Percentiles rank a stretch among this genome's conserved stretches.
Evolutionary conservation across 2,329 filamentous ascomycete species (phyloP).

Genomic region (Colletotrichum lupini): DNA sequence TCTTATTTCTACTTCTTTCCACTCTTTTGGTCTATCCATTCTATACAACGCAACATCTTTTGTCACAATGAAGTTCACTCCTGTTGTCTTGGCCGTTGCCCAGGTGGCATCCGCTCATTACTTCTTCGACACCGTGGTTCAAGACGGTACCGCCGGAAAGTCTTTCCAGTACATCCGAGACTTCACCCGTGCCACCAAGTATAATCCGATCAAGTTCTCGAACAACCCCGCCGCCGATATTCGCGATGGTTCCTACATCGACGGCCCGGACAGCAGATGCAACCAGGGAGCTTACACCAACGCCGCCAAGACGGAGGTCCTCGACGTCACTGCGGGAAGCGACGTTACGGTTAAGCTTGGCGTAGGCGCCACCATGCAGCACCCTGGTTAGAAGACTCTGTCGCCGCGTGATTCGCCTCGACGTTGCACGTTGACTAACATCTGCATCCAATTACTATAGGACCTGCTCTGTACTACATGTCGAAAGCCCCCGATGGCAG

Average conservation of each 20-base stretch:
- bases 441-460: neutral
- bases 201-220: constrained; percentile 44
- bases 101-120: constrained; percentile 43
- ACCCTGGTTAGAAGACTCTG: constrained; percentile 35
- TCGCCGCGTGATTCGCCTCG: neutral
- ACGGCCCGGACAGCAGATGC: constrained; percentile 42
- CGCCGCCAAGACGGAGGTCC: constrained; percentile 37
- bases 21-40: neutral
- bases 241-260: constrained; percentile 38
- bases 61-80: constrained; percentile 38
- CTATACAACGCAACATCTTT: neutral
- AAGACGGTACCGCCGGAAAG: constrained; percentile 37
- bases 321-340: constrained; percentile 40
- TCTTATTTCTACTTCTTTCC: neutral
- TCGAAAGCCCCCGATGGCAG: constrained; percentile 41
- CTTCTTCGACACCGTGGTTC: constrained; percentile 42
- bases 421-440: neutral
- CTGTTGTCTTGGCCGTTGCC: constrained; percentile 36
- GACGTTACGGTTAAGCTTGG: constrained; percentile 39
- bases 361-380: constrained; percentile 37
- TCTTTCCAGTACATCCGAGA: constrained; percentile 40
- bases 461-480: constrained; percentile 41
- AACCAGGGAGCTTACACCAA: constrained; percentile 43
- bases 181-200: constrained; percentile 40
- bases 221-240: constrained; percentile 40